phyloP scores from a whole-genome alignment of 352 stramenopile species.

The Pythium rhizo-oryzae region DNA sequence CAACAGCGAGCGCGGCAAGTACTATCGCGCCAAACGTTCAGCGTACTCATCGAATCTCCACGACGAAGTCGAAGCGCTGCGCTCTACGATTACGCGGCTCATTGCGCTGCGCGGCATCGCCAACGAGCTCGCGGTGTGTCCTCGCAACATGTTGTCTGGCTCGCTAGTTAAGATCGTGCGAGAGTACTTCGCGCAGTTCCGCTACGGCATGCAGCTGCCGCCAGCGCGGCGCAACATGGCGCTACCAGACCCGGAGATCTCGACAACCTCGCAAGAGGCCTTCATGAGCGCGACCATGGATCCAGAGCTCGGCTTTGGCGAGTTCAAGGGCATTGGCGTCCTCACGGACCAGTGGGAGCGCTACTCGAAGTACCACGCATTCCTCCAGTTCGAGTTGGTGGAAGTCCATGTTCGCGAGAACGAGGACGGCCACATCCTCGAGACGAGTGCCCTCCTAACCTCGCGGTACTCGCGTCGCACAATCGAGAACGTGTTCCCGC shows the following conservation, averaged over 20 bases:
- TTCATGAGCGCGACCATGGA: slow-evolving; percentile 55
- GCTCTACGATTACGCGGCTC: slow-evolving; percentile 46
- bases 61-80: slow-evolving; percentile 52
- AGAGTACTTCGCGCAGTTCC: slow-evolving; percentile 74
- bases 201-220: slow-evolving; percentile 49
- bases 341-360: slow-evolving; percentile 66
- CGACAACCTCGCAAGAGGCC: slow-evolving; percentile 20
- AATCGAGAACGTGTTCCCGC: slow-evolving; percentile 70
- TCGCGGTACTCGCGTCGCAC: slow-evolving; percentile 62
- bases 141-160: slow-evolving; percentile 13
- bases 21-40: slow-evolving; percentile 56
- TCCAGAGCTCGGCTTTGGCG: slow-evolving; percentile 37
- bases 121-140: slow-evolving; percentile 25
- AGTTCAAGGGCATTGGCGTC: slow-evolving; percentile 40
- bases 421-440: slow-evolving; percentile 40
- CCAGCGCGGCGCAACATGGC: slow-evolving; percentile 27
- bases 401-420: slow-evolving; percentile 47
- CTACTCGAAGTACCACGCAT: slow-evolving; percentile 63
- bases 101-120: slow-evolving; percentile 31
- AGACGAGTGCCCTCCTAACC: slow-evolving; percentile 40
- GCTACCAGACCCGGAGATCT: slow-evolving; percentile 33
- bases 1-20: slow-evolving; percentile 66
- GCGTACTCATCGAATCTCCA: slow-evolving; percentile 47
- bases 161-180: slow-evolving; percentile 47
- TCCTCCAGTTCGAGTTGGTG: slow-evolving; percentile 53